Evolutionary conservation across 73 alveolate genomes (phyloP).

Genomic region (Tetrahymena malaccensis): DNA sequence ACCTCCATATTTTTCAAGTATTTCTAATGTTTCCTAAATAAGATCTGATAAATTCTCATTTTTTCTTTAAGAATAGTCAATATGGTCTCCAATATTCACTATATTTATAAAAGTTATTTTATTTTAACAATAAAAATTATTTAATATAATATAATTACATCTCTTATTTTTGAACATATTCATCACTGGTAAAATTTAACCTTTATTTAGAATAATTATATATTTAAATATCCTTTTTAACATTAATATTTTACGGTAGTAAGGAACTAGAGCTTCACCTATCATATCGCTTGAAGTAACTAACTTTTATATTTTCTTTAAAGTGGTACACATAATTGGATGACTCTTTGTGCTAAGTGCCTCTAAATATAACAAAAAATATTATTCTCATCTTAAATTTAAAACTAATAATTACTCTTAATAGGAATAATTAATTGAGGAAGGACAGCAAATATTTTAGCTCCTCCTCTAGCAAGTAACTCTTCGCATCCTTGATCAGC

Average conservation of each 20-base stretch:
- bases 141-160: conserved; percentile 36
- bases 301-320: conserved; percentile 83
- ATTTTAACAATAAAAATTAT: not conserved
- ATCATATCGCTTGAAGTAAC: conserved; percentile 81
- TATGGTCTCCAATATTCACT: conserved; percentile 85
- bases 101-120: not conserved
- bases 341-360: conserved; percentile 91
- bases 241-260: conserved; percentile 56
- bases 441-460: conserved; percentile 87
- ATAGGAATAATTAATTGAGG: conserved; percentile 96
- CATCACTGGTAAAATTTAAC: conserved; percentile 86
- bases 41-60: conserved; percentile 89
- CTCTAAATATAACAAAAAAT: conserved; percentile 12
- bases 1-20: conserved; percentile 96
- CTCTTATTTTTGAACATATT: conserved; percentile 87
- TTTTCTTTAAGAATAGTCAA: conserved; percentile 92
- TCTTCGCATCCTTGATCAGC: conserved; percentile 94
- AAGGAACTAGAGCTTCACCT: conserved; percentile 97
- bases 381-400: not conserved
- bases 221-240: not conserved
- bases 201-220: not conserved
- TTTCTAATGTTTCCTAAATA: conserved; percentile 95
- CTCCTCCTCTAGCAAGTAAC: conserved; percentile 73
- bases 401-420: conserved; percentile 35
- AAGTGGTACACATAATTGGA: conserved; percentile 87